Percentiles rank a stretch among this genome's conserved stretches.
Evolutionary conservation across 768 basidiomycete species (phyloP).

Genomic region (Tricholoma matsutake): DNA sequence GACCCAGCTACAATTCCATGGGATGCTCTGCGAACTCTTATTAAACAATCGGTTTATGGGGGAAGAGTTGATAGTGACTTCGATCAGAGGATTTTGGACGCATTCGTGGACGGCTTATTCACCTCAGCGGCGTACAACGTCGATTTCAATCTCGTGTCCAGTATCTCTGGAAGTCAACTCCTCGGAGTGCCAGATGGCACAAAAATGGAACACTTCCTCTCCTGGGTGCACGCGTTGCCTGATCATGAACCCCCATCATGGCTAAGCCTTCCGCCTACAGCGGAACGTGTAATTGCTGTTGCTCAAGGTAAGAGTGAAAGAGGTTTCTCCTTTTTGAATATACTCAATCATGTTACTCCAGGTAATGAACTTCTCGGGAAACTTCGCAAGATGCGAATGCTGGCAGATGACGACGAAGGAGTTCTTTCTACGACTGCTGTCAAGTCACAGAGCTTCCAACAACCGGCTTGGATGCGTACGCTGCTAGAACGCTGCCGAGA

Average conservation of each 20-base stretch:
- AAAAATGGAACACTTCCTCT: slow-evolving; percentile 84
- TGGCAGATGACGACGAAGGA: slow-evolving; percentile 83
- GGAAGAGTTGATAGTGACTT: slow-evolving; percentile 93
- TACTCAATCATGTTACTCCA: slow-evolving; percentile 27
- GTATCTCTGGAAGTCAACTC: slow-evolving; percentile 49
- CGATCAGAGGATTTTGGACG: slow-evolving; percentile 89
- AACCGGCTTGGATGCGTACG: slow-evolving; percentile 93
- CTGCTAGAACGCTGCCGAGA: slow-evolving; percentile 79
- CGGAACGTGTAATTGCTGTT: slow-evolving; percentile 88
- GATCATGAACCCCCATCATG: slow-evolving; percentile 93
- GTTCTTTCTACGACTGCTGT: slow-evolving; percentile 47
- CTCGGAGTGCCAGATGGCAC: slow-evolving; percentile 87
- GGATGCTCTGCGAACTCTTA: slow-evolving; percentile 88
- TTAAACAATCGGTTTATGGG: slow-evolving; percentile 96
- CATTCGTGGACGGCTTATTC: slow-evolving; percentile 91
- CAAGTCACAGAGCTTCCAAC: slow-evolving; percentile 63
- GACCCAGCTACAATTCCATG: slow-evolving; percentile 92
- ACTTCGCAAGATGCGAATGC: slow-evolving; percentile 88
- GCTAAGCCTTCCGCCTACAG: slow-evolving; percentile 90
- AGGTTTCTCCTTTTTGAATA: slow-evolving; percentile 1
- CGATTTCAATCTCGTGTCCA: slow-evolving; percentile 85
- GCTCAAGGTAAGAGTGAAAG: slow-evolving; percentile 66
- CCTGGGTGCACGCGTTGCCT: slow-evolving; percentile 86
- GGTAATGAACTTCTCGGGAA: slow-evolving; percentile 82
- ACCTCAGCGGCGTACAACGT: slow-evolving; percentile 87